Evolutionary conservation across 495 filamentous ascomycete genomes (phyloP).

Genomic region (Ascobolus immersus): DNA sequence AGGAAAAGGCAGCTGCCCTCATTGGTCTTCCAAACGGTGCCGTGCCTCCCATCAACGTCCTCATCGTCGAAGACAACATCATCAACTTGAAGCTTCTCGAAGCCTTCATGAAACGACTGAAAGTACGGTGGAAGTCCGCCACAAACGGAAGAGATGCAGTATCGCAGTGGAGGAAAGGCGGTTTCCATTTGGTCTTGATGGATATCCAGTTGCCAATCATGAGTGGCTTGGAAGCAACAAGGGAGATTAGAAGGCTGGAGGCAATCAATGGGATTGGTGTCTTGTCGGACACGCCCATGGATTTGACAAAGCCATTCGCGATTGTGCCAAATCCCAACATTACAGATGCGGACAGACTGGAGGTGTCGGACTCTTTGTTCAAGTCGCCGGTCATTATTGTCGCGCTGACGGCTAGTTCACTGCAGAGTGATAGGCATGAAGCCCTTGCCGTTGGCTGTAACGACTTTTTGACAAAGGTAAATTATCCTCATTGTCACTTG

Average conservation of each 20-base stretch:
- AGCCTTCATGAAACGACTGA: conserved; percentile 86
- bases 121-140: conserved; percentile 92
- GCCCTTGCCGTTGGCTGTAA: conserved; percentile 91
- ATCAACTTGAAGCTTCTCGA: conserved; percentile 87
- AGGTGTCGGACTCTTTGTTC: conserved; percentile 43
- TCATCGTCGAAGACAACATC: conserved; percentile 95
- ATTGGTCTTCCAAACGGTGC: too few relatives aligned
- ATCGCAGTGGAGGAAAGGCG: conserved; percentile 70
- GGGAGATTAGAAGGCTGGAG: conserved; percentile 79
- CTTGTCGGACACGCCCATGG: conserved; percentile 11
- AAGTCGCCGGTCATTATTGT: conserved; percentile 96
- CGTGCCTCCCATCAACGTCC: conserved; percentile 86
- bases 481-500: conserved; percentile 7
- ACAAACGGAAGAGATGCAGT: conserved; percentile 87
- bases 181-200: conserved; percentile 96
- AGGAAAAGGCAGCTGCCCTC: too few relatives aligned
- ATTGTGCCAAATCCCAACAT: too few relatives aligned
- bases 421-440: conserved; percentile 87
- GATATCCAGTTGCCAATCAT: conserved; percentile 96
- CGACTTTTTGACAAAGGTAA: conserved; percentile 93
- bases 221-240: conserved; percentile 89
- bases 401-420: conserved; percentile 70
- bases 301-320: too few relatives aligned
- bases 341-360: conserved; percentile 26
- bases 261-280: conserved; percentile 52